These are phyloP conservation scores for Chrysoporthe puriensis DNA, from an alignment of 2,329 filamentous ascomycete genomes.

Conservation along the genomic window DNA sequence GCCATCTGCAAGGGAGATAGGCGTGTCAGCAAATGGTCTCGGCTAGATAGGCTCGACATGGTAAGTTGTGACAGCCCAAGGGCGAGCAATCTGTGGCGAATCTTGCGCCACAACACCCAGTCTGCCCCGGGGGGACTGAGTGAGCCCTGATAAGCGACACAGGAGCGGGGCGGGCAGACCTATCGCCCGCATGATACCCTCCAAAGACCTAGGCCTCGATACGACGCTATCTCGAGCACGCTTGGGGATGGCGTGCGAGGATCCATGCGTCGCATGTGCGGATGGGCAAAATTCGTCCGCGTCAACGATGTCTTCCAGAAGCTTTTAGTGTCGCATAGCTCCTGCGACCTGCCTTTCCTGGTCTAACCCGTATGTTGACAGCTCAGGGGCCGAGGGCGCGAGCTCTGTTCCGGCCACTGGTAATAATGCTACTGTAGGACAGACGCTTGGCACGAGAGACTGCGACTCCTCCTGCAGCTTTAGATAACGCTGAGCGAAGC, in stretches of 20 bases:
- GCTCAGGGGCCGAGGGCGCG: not conserved
- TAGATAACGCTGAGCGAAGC: too few species aligned
- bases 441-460: too few species aligned
- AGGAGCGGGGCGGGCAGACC: not conserved
- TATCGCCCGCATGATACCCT: not conserved
- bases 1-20: not conserved
- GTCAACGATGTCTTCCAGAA: not conserved
- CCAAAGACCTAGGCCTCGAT: not conserved
- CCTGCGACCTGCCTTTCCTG: conserved; percentile 3
- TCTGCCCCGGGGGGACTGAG: not conserved
- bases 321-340: not conserved
- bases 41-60: not conserved
- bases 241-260: not conserved
- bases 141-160: not conserved
- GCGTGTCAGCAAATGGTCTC: conserved; percentile 7
- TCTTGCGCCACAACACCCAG: not conserved
- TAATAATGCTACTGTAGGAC: too few species aligned
- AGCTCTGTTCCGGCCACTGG: not conserved
- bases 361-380: not conserved
- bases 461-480: too few species aligned
- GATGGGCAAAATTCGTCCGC: not conserved
- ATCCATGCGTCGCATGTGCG: not conserved
- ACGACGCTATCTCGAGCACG: not conserved
- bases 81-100: too few species aligned
- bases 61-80: not conserved